phyloP scores from a whole-genome alignment of 1,284 basidiomycete species.

The Ceratorhiza oryzae-sativae region DNA sequence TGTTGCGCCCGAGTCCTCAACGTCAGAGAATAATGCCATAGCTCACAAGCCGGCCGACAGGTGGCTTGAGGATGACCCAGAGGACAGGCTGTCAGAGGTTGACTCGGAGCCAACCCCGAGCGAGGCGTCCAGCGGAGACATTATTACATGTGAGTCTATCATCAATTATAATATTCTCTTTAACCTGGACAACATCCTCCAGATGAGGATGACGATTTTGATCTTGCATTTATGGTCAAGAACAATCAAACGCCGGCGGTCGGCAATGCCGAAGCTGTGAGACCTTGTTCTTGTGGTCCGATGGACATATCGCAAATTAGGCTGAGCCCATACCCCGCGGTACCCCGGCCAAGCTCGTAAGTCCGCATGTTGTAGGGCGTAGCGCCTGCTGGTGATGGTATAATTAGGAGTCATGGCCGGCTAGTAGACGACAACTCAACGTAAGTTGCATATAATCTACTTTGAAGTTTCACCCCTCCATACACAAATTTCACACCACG shows the following conservation, averaged over 20 bases:
- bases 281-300: not conserved
- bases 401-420: not conserved
- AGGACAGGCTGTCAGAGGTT: not conserved
- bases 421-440: not conserved
- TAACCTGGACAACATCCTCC: not conserved
- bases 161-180: not conserved
- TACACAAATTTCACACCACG: too few relatives aligned
- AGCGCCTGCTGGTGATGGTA: not conserved
- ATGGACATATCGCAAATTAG: conserved; percentile 8
- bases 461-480: too few relatives aligned
- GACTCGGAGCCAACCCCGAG: not conserved
- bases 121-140: not conserved
- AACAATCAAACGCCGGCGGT: not conserved
- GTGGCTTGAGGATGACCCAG: not conserved
- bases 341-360: not conserved
- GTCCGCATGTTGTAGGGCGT: not conserved
- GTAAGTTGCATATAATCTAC: too few relatives aligned
- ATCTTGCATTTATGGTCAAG: not conserved
- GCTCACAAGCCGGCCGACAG: not conserved
- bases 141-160: not conserved
- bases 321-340: not conserved
- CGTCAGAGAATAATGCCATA: not conserved
- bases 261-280: not conserved
- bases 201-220: not conserved
- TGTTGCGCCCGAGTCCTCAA: not conserved